phyloP scores from a whole-genome alignment of 768 basidiomycete species.

The Leccinum obscurum region DNA sequence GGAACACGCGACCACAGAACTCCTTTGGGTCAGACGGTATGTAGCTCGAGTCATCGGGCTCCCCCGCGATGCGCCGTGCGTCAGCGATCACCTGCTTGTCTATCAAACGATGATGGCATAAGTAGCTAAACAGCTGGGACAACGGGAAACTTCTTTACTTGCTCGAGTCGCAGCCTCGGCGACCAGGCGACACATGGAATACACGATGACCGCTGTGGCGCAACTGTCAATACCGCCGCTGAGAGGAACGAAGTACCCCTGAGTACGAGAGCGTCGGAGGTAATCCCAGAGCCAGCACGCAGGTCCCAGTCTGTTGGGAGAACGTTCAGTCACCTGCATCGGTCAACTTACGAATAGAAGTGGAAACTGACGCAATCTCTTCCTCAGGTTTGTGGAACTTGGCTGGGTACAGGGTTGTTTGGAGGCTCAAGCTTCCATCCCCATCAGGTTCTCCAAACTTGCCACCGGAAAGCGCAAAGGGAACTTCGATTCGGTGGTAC shows the following conservation, averaged over 20 bases:
- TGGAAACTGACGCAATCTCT: conserved; percentile 84
- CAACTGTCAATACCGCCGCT: conserved; percentile 98
- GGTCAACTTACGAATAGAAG: background rate
- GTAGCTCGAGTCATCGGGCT: conserved; percentile 78
- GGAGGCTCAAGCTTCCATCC: conserved; percentile 46
- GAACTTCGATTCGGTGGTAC: conserved; percentile 82
- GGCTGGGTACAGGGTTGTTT: conserved; percentile 42
- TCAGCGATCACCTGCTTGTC: conserved; percentile 87
- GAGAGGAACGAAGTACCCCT: conserved; percentile 94
- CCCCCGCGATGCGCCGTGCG: conserved; percentile 85
- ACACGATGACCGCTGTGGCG: conserved; percentile 93
- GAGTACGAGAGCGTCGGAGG: conserved; percentile 86
- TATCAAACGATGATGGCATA: conserved; percentile 28
- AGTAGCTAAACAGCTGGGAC: background rate
- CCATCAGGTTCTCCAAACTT: conserved; percentile 65
- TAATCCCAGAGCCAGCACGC: conserved; percentile 99
- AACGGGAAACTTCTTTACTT: conserved; percentile 45
- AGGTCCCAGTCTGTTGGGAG: conserved; percentile 72
- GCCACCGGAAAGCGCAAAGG: conserved; percentile 76
- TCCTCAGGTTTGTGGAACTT: conserved; percentile 87
- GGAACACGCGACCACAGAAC: conserved; percentile 85
- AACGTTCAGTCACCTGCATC: background rate
- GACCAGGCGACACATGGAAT: conserved; percentile 94
- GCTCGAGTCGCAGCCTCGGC: conserved; percentile 71
- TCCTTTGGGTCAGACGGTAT: conserved; percentile 86